Percentiles rank a stretch among this genome's conserved stretches.
phyloP scores from a whole-genome alignment of 2,329 filamentous ascomycete species.

The Fusarium stilboides region DNA sequence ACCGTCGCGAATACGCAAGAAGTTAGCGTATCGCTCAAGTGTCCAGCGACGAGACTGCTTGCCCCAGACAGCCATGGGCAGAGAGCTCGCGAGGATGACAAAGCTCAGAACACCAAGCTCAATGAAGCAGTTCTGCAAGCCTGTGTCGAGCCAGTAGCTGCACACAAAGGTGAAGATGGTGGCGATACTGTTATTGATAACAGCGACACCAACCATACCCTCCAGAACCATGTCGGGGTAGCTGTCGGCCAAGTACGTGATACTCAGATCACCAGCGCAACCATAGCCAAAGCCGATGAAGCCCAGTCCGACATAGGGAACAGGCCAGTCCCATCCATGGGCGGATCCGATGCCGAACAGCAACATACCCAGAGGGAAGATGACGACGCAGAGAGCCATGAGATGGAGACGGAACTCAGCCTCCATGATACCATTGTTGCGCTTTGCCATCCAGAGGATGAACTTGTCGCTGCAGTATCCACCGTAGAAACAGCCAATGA shows the following conservation, averaged over 20 bases:
- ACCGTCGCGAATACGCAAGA: conserved; percentile 64
- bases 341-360: conserved; percentile 68
- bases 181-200: conserved; percentile 70
- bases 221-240: conserved; percentile 71
- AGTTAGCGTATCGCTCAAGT: conserved; percentile 60
- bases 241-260: conserved; percentile 69
- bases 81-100: conserved; percentile 64
- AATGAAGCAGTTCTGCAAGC: conserved; percentile 65
- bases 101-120: conserved; percentile 67
- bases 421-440: conserved; percentile 68
- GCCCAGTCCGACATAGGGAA: conserved; percentile 68
- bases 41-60: conserved; percentile 66
- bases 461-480: conserved; percentile 71
- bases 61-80: conserved; percentile 70
- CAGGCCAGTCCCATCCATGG: conserved; percentile 67
- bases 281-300: conserved; percentile 73
- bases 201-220: conserved; percentile 71
- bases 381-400: conserved; percentile 63
- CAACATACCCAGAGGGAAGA: conserved; percentile 67
- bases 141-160: conserved; percentile 64
- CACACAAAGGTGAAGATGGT: conserved; percentile 69
- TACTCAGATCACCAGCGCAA: conserved; percentile 69
- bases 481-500: conserved; percentile 70
- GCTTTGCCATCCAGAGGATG: conserved; percentile 68
- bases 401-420: conserved; percentile 69